Conservation (phyloP, 768 basidiomycete species). For the Suillus occidentalis region DNA sequence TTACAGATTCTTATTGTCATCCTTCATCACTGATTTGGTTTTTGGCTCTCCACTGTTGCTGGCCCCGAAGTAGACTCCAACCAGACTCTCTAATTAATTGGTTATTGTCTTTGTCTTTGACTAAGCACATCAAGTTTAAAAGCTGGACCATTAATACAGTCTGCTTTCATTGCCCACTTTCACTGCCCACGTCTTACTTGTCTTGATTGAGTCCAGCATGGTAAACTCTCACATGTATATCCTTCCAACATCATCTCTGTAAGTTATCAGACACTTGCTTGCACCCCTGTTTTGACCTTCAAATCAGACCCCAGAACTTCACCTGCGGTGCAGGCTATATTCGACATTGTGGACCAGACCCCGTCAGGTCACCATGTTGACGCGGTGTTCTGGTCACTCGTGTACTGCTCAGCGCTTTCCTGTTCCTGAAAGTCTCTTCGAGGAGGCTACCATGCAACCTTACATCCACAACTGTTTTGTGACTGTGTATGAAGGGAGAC, state of each 20-base stretch:
- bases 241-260: not conserved
- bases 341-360: slow-evolving; percentile 3
- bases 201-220: not conserved
- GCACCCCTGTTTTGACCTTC: not conserved
- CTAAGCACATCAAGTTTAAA: not conserved
- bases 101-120: not conserved
- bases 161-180: not conserved
- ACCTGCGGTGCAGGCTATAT: slow-evolving; percentile 9
- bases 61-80: no score
- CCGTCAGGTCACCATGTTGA: slow-evolving; percentile 6
- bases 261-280: not conserved
- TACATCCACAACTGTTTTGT: no score
- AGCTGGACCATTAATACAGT: not conserved
- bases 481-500: not conserved
- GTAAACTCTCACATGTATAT: slow-evolving; percentile 6
- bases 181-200: no score
- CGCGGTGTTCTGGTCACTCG: not conserved
- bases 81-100: no score
- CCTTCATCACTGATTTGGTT: no score
- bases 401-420: not conserved
- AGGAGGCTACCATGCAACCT: no score
- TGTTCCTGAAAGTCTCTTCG: no score
- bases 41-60: not conserved
- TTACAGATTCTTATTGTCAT: not conserved
- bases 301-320: slow-evolving; percentile 2